Evolutionary conservation across 1,284 basidiomycete genomes (phyloP).

Genomic region (Cutaneotrichosporon sp.): DNA sequence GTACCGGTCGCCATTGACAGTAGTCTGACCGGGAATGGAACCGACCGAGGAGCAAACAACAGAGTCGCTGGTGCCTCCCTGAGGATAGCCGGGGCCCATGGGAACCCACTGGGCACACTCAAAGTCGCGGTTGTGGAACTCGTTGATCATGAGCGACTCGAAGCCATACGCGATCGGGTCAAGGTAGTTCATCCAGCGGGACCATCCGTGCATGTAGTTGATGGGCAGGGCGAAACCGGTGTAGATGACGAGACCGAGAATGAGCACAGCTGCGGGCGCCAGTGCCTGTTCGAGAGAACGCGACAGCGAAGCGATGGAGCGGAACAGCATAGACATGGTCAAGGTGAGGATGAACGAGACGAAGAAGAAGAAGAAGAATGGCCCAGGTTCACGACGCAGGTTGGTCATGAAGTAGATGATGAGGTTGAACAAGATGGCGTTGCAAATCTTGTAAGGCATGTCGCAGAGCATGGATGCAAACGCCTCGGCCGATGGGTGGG

Average conservation of each 20-base stretch:
- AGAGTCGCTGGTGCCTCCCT: constrained; percentile 25
- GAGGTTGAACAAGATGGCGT: constrained; percentile 45
- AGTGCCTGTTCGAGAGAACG: constrained; percentile 47
- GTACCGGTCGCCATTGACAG: constrained; percentile 55
- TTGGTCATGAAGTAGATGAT: constrained; percentile 51
- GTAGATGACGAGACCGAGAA: constrained; percentile 52
- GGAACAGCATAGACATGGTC: constrained; percentile 53
- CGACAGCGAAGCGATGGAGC: constrained; percentile 51
- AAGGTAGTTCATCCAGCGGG: constrained; percentile 53
- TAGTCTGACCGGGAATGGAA: constrained; percentile 38
- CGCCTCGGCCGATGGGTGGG: constrained; percentile 51
- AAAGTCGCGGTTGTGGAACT: constrained; percentile 48
- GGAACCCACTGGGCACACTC: constrained; percentile 46
- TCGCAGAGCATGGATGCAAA: constrained; percentile 51
- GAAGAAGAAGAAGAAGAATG: constrained; percentile 48
- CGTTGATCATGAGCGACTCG: constrained; percentile 52
- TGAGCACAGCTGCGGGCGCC: constrained; percentile 50
- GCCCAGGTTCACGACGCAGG: constrained; percentile 45
- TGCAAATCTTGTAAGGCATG: constrained; percentile 51
- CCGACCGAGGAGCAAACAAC: constrained; percentile 51
- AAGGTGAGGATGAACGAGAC: constrained; percentile 48
- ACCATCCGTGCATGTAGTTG: constrained; percentile 49
- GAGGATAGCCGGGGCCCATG: constrained; percentile 43
- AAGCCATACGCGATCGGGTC: constrained; percentile 51
- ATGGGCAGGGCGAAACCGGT: constrained; percentile 51